Base-by-base conservation (phyloP, 2,329 filamentous ascomycete species). In the Trichoderma afroharzianum region DNA sequence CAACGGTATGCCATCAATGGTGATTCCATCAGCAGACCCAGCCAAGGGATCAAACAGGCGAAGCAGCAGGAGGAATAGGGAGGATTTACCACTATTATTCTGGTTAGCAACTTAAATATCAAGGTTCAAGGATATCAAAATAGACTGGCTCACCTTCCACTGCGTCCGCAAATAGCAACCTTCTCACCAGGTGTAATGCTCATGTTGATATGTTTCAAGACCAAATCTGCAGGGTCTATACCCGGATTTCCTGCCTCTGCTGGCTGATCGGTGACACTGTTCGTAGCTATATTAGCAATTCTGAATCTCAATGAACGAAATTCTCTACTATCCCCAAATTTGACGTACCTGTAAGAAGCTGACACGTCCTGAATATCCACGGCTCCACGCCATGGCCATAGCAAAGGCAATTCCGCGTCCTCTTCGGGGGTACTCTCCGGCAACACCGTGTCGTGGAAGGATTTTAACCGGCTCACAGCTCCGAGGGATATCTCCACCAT, bases 1-100 rank as follows among this genome's bases (percentile, higher is more conserved):
- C 1, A 85, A 78, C 0, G 79, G 75, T 0, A 83, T 64, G 33
- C 75, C 79, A 71, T 88, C 86, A n/a, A 88, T 85, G 0, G 75
- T 72, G 21, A 86, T 82, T 24, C 78, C 76, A 6, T 70, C 47
- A 0, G 67, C 50, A 1, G 73, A 75, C 1, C 69, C 75, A 0
- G 79, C 71, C 0, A 81, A 61, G 3, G 83, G 83, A 26, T 85
- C 82, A 0, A 86, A 76, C 0, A 86, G 79, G 2, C 80, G 79
- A 14, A 85, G 77, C 15, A 82, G 79, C 5, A 82, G 78, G 14
- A 83, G 76, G 3, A 85, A 76, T 5, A 82, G 72, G 1, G 82
- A 82, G 0, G 83, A 85, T 75, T 86, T 86, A 0, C 84, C 84
- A 66, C 70, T 70, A 57, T 26, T 26, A 6, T 3, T 36, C n/a